Evolutionary conservation across 179 eudicot genomes (phyloP), one percentile per base, ranked within the genome.

Genomic region (Beta corolliflora): DNA sequence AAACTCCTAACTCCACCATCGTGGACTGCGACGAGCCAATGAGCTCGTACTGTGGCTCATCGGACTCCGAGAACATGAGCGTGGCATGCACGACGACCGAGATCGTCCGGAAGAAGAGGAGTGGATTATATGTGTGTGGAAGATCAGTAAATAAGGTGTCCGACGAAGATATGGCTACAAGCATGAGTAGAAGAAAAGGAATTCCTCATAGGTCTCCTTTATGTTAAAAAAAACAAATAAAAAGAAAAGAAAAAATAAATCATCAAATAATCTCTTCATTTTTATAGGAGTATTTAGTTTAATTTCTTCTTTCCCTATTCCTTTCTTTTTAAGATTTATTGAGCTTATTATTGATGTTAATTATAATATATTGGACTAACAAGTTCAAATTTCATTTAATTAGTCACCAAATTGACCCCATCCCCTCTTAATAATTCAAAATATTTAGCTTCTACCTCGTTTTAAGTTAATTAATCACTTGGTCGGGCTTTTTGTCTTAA

Each of bases 401-500:
- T 56, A 78, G 75, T 68, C 19, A 36, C 7, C 5, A 50, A 45
- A 41, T 29, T 80, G 48, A 45, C 52, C 68, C 48, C 41, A 0
- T 36, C 79, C 18, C 59, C 29, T 48, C 41, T 48, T 61, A 50
- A 50, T 25, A 23, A 9, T 41, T 29, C n/a, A 55, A 36, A 0
- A 65, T 63, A 11, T 69, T 69, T 18, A 71, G 4, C 48, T 25
- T 56, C 44, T 54, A 80, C 88, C 89, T 87, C 88, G 88, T 85
- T 84, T 68, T 59, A 73, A 82, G 85, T 92, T 90, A 88, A 89
- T 79, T 91, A 93, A 90, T 87, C 81, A 89, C 89, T 90, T 81
- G 96, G 98, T 95, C 97, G 97, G 97, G 90, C 84, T 88, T 85
- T 89, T 94, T 91, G 94, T 92, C 92, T 94, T 93, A 90, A 93